These are phyloP conservation scores for Melanomma pulvis-pyrius DNA, from an alignment of 495 filamentous ascomycete species.

Conservation along the genomic window DNA sequence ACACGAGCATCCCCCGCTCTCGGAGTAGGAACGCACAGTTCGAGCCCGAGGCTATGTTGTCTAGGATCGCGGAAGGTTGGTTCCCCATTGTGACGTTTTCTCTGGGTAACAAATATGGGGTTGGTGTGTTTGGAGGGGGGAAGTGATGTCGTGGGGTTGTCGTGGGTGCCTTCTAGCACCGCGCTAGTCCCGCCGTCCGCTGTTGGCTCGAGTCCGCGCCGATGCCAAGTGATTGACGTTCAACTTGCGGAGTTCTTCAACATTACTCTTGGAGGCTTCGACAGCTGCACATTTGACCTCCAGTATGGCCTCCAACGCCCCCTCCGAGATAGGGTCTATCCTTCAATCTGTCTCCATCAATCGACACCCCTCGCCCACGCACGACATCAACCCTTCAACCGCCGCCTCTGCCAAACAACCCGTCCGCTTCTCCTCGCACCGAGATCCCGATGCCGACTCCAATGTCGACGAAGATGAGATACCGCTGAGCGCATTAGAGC, in stretches of 20 bases:
- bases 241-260: not conserved
- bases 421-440: slow-evolving; percentile 33
- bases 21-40: slow-evolving; percentile 69
- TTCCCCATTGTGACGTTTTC: slow-evolving; percentile 66
- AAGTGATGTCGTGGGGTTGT: slow-evolving; percentile 20
- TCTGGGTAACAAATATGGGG: slow-evolving; percentile 6
- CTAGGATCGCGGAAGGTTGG: slow-evolving; percentile 79
- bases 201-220: not conserved
- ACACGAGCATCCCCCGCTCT: slow-evolving; percentile 15
- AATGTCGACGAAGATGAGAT: slow-evolving; percentile 48
- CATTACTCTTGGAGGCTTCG: not conserved
- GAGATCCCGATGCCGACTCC: slow-evolving; percentile 31
- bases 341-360: slow-evolving; percentile 81
- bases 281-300: not conserved
- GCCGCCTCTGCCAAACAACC: slow-evolving; percentile 52
- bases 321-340: slow-evolving; percentile 68
- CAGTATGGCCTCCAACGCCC: slow-evolving; percentile 44
- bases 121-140: slow-evolving; percentile 25
- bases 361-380: slow-evolving; percentile 63
- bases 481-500: slow-evolving; percentile 44
- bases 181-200: not conserved
- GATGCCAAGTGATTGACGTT: not conserved
- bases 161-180: not conserved
- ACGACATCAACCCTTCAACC: slow-evolving; percentile 82
- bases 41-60: slow-evolving; percentile 92